Evolutionary conservation across 108 stramenopile species (phyloP), one percentile per base, ranked within the genome.

Genomic region (Pseudonitzschia pungens): DNA sequence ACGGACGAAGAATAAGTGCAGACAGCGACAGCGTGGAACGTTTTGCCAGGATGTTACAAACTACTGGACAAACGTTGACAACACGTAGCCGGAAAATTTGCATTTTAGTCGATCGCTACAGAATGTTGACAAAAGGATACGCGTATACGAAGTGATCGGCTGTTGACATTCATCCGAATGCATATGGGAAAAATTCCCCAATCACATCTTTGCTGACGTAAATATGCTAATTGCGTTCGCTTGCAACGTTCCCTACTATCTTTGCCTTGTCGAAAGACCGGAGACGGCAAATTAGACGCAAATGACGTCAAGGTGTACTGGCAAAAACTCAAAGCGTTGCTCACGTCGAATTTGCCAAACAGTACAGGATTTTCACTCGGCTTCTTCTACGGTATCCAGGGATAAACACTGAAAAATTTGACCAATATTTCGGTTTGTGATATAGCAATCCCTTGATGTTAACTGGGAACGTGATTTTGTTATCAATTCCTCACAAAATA

Each of bases 281-380:
- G 81, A 6, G 89, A 93, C 77, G 87, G 89, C 32, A 81, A 80
- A 69, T 55, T 93, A 16, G 82, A 72, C 71, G 75, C 68, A 26
- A 81, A 88, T 62, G 97, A 97, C 74, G 60, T 83, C 43, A 92
- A 93, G 69, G 67, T 71, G 41, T 92, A 93, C 78, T 95, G 90
- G 90, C 68, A 80, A 57, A 91, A 89, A 70, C 59, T 92, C 70
- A 88, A 86, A 77, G 50, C 14, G 10, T 81, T 93, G 33, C 71
- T 97, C 83, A 88, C 87, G 6, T 67, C 84, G 43, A 91, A 93
- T 54, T 50, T 97, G 60, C 95, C 95, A 11, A 76, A 81, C 70
- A 90, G 87, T 31, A 80, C 85, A 69, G 97, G 97, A 44, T 97
- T 96, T 75, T 74, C 77, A 10, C 52, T 92, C 42, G 95, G 97